These are phyloP conservation scores for Ananas comosus DNA, from an alignment of 176 grass and related monocot genomes.

Conservation along the genomic window DNA sequence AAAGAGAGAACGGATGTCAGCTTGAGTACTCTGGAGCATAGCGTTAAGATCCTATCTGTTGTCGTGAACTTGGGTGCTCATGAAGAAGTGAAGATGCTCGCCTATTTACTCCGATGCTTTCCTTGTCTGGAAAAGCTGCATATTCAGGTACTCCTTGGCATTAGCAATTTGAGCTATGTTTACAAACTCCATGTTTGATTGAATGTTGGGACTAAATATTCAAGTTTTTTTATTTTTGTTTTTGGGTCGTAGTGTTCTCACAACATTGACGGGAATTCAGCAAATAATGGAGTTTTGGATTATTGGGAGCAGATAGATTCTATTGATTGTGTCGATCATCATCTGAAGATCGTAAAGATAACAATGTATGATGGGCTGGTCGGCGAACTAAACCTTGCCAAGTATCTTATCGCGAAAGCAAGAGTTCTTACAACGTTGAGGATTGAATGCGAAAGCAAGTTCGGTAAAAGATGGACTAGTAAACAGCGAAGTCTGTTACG, in stretches of 20 bases:
- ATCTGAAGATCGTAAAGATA: slow-evolving; percentile 30
- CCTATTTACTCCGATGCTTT: slow-evolving; percentile 27
- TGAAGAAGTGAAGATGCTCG: slow-evolving; percentile 14
- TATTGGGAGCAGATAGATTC: neutral
- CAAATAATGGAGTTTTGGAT: too few species aligned
- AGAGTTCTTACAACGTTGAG: slow-evolving; percentile 28
- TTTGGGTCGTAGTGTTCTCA: too few species aligned
- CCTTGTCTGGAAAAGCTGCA: slow-evolving; percentile 23
- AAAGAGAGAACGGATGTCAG: neutral
- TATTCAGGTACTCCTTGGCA: slow-evolving; percentile 23
- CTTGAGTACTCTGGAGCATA: neutral
- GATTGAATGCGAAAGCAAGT: slow-evolving; percentile 25
- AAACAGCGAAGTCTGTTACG: slow-evolving; percentile 8
- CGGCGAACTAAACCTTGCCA: slow-evolving; percentile 24
- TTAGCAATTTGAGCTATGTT: too few species aligned
- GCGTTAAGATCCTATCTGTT: slow-evolving; percentile 13
- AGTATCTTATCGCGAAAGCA: slow-evolving; percentile 24
- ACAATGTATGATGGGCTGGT: slow-evolving; percentile 21
- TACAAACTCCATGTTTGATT: too few species aligned
- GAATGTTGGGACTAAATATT: too few species aligned
- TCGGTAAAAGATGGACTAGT: slow-evolving; percentile 9
- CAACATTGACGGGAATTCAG: too few species aligned
- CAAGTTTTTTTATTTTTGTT: too few species aligned
- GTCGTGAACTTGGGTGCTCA: slow-evolving; percentile 3
- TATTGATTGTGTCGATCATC: slow-evolving; percentile 23